A percentile compares a stretch with the other conserved stretches of the same genome.
Conservation (phyloP, 345 rosid genomes). For the Triadica sebifera region DNA sequence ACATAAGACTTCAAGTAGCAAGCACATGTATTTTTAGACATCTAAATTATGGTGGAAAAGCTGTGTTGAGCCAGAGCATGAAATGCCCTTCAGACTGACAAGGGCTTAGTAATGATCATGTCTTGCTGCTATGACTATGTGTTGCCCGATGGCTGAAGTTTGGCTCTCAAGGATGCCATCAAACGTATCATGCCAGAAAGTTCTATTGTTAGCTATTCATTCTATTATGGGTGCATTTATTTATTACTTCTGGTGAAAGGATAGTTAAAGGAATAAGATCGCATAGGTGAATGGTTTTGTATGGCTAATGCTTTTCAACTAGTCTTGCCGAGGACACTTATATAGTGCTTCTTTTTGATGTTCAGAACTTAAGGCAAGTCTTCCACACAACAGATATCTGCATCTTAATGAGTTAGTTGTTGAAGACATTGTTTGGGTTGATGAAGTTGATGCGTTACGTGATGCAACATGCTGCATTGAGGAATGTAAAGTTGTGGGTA, state of each 20-base stretch:
- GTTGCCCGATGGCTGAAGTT: neutral
- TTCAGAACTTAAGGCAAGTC: slow-evolving; percentile 53
- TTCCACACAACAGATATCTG: slow-evolving; percentile 45
- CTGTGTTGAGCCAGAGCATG: slow-evolving; percentile 1
- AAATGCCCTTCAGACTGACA: slow-evolving; percentile 2
- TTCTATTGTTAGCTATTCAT: neutral
- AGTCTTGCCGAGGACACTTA: slow-evolving; percentile 6
- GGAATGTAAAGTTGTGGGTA: slow-evolving; percentile 70
- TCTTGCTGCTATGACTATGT: neutral
- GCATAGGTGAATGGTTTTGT: neutral
- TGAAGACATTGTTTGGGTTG: slow-evolving; percentile 78
- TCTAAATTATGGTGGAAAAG: slow-evolving; percentile 2
- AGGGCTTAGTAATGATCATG: neutral
- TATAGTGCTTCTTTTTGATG: slow-evolving; percentile 24
- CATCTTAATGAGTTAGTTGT: slow-evolving; percentile 58
- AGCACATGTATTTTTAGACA: neutral
- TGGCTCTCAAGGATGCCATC: neutral
- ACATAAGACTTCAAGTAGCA: neutral
- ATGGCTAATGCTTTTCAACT: neutral
- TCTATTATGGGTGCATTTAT: neutral
- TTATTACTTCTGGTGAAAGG: neutral
- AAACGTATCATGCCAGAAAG: neutral
- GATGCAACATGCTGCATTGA: slow-evolving; percentile 57
- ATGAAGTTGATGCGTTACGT: slow-evolving; percentile 51
- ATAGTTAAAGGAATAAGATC: neutral